Percentiles rank a stretch among this genome's conserved stretches.
Evolutionary conservation across 768 basidiomycete species (phyloP).

Genomic region (Crepidotus variabilis): DNA sequence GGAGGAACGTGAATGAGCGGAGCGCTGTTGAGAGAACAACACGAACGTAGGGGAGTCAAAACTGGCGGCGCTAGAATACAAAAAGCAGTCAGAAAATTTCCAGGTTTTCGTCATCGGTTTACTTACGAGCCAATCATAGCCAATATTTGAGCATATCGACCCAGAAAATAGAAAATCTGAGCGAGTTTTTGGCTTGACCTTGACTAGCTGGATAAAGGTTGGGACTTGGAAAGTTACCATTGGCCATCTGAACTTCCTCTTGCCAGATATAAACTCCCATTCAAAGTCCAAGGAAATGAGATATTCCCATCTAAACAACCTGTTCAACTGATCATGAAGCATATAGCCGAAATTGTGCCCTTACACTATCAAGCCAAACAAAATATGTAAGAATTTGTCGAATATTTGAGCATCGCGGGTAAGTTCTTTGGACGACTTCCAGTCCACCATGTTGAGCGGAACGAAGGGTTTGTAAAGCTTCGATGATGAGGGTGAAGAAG

Average conservation of each 20-base stretch:
- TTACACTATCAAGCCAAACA: too few species aligned
- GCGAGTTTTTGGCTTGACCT: background rate
- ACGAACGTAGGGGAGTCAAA: constrained; percentile 43
- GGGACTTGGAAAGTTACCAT: too few species aligned
- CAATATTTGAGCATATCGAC: constrained; percentile 57
- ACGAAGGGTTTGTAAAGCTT: too few species aligned
- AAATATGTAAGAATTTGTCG: too few species aligned
- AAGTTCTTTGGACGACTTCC: too few species aligned
- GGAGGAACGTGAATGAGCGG: too few species aligned
- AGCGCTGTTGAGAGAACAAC: background rate
- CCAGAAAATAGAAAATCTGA: constrained; percentile 64
- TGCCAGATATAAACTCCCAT: constrained; percentile 53
- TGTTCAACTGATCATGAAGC: background rate
- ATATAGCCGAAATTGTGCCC: too few species aligned
- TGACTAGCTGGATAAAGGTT: too few species aligned
- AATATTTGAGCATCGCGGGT: too few species aligned
- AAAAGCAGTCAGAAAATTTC: background rate
- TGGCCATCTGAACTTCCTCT: constrained; percentile 61
- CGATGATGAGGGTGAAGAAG: too few species aligned
- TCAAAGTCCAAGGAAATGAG: constrained; percentile 39
- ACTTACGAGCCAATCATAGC: constrained; percentile 66
- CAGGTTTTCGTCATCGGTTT: constrained; percentile 7
- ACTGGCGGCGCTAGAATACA: constrained; percentile 36
- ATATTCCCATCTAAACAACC: background rate
- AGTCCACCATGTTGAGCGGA: too few species aligned